These are phyloP conservation scores for Coemansia sp. DNA, from an alignment of 192 early-diverging fungal species.

Conservation along the genomic window DNA sequence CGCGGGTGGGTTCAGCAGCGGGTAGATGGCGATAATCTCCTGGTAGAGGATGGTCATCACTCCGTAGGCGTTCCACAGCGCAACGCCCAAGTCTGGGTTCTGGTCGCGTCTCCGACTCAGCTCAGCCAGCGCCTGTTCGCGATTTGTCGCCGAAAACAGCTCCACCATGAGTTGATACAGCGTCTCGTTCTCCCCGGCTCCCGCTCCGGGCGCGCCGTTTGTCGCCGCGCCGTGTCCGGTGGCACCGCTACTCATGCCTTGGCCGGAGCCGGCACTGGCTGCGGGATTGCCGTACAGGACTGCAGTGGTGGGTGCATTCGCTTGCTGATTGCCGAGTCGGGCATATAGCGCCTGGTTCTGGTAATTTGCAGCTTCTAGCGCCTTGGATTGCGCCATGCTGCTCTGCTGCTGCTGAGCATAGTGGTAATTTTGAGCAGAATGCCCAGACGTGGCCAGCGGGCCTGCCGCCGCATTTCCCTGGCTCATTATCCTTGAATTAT, in stretches of 20 bases:
- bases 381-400: slow-evolving; percentile 28
- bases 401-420: slow-evolving; percentile 35
- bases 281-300: slow-evolving; percentile 10
- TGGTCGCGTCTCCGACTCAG: slow-evolving; percentile 93
- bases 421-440: slow-evolving; percentile 26
- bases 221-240: slow-evolving; percentile 6
- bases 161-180: slow-evolving; percentile 89
- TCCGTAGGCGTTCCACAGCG: slow-evolving; percentile 98
- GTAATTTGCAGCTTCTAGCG: slow-evolving; percentile 28
- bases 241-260: not conserved
- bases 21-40: slow-evolving; percentile 97
- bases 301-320: slow-evolving; percentile 1
- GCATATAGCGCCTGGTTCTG: slow-evolving; percentile 44
- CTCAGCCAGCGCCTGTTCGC: slow-evolving; percentile 94
- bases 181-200: slow-evolving; percentile 67
- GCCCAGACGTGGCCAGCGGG: slow-evolving; percentile 9
- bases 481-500: slow-evolving; percentile 42
- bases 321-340: slow-evolving; percentile 17
- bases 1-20: slow-evolving; percentile 82
- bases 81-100: slow-evolving; percentile 93
- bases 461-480: slow-evolving; percentile 18
- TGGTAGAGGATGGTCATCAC: slow-evolving; percentile 95
- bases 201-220: not conserved
- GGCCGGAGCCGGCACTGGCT: not conserved
- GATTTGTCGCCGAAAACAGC: slow-evolving; percentile 69